A percentile compares a stretch with the other conserved stretches of the same genome.
Evolutionary conservation across 2,329 filamentous ascomycete genomes (phyloP).

Genomic region (Botryotinia narcissicola): DNA sequence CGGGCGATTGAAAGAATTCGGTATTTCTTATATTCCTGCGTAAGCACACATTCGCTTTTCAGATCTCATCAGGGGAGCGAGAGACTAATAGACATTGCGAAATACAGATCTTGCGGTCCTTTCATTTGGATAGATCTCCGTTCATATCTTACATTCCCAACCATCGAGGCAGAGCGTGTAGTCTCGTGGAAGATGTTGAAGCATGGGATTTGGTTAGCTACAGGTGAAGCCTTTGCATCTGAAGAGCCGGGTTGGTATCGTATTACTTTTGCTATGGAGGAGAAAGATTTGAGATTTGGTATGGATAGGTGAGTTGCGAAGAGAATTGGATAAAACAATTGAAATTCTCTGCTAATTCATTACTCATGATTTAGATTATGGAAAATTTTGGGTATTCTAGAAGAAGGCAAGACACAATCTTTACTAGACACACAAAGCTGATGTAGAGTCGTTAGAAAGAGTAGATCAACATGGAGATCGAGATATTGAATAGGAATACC

Average conservation of each 20-base stretch:
- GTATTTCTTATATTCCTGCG: conserved; percentile 19
- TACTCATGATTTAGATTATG: not conserved
- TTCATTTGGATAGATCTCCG: conserved; percentile 25
- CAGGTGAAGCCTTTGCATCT: conserved; percentile 23
- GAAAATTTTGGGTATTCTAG: not conserved
- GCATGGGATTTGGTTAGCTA: conserved; percentile 24
- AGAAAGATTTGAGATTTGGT: conserved; percentile 23
- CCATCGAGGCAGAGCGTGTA: conserved; percentile 18
- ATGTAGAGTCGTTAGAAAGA: not conserved
- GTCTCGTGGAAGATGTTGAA: conserved; percentile 23
- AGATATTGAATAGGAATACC: not conserved
- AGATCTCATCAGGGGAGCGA: not conserved
- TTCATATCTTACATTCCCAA: conserved; percentile 16
- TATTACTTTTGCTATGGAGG: conserved; percentile 22
- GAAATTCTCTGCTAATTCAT: not conserved
- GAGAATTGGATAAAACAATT: not conserved
- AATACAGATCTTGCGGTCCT: conserved; percentile 21
- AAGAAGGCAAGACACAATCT: not conserved
- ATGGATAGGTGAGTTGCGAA: conserved; percentile 17
- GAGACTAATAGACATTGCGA: not conserved
- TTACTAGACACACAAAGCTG: not conserved
- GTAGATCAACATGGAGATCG: not conserved
- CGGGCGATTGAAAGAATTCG: conserved; percentile 12
- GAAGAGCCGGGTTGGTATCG: conserved; percentile 23
- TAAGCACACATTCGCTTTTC: not conserved